Evolutionary conservation across 257 asterid genomes (phyloP).

Genomic region (Echium plantagineum): DNA sequence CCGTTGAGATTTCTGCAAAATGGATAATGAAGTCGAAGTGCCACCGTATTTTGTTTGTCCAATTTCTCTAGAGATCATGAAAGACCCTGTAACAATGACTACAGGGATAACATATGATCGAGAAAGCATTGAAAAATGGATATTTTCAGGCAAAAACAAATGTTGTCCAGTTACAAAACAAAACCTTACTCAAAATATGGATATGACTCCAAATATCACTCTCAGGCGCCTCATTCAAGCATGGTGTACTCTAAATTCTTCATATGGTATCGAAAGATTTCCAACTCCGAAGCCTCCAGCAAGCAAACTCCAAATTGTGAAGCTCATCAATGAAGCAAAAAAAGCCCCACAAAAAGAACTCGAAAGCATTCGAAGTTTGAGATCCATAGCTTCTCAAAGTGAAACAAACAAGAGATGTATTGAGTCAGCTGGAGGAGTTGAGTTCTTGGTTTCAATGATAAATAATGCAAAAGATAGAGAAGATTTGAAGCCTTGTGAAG

Average conservation of each 20-base stretch:
- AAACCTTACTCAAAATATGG: slow-evolving; percentile 20
- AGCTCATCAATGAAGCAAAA: slow-evolving; percentile 35
- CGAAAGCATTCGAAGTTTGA: slow-evolving; percentile 31
- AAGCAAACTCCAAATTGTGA: slow-evolving; percentile 37
- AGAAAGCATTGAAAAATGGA: slow-evolving; percentile 67
- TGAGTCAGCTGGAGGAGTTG: slow-evolving; percentile 46
- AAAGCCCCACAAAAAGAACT: slow-evolving; percentile 23
- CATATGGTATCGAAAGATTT: slow-evolving; percentile 46
- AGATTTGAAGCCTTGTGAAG: slow-evolving; percentile 28
- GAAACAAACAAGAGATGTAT: slow-evolving; percentile 49
- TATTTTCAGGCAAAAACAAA: slow-evolving; percentile 29
- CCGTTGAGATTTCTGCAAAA: slow-evolving; percentile 22
- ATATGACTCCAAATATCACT: slow-evolving; percentile 57
- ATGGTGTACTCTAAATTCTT: slow-evolving; percentile 66
- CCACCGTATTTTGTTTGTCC: slow-evolving; percentile 82
- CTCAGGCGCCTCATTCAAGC: slow-evolving; percentile 77
- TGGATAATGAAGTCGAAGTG: slow-evolving; percentile 45
- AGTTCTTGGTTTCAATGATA: slow-evolving; percentile 43
- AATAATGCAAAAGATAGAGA: slow-evolving; percentile 12
- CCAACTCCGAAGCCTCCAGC: slow-evolving; percentile 73
- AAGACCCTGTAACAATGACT: slow-evolving; percentile 60
- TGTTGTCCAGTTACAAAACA: slow-evolving; percentile 69
- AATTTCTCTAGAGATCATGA: slow-evolving; percentile 64
- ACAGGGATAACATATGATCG: slow-evolving; percentile 87
- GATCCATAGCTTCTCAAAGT: slow-evolving; percentile 46